These are phyloP conservation scores for Cercospora citrullina DNA, from an alignment of 2,329 filamentous ascomycete genomes.

Conservation along the genomic window DNA sequence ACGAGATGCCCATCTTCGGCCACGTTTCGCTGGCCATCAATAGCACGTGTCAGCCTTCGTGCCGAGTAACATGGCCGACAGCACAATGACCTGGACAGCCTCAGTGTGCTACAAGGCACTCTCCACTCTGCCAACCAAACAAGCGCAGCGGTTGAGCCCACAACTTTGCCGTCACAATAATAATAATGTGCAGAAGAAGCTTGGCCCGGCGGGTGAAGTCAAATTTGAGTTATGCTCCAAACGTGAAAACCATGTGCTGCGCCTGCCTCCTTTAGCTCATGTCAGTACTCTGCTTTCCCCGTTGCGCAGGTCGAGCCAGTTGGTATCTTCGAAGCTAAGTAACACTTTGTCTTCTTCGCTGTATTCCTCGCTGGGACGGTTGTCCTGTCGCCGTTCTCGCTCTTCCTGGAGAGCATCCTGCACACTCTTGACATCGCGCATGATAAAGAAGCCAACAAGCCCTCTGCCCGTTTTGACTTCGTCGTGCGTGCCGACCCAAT, in stretches of 20 bases:
- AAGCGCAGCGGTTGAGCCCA: background rate
- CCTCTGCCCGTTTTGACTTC: constrained; percentile 62
- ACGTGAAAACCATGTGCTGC: background rate
- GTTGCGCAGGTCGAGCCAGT: constrained; percentile 57
- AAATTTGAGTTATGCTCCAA: background rate
- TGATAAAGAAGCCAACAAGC: constrained; percentile 54
- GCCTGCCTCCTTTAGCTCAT: constrained; percentile 32
- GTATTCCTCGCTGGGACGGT: constrained; percentile 41
- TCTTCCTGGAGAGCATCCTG: constrained; percentile 53
- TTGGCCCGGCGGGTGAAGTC: background rate
- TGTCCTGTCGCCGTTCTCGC: constrained; percentile 39
- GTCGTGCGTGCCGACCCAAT: constrained; percentile 67
- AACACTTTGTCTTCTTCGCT: constrained; percentile 35
- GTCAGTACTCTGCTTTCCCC: constrained; percentile 57
- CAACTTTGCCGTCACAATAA: background rate
- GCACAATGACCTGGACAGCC: background rate
- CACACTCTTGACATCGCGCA: constrained; percentile 45
- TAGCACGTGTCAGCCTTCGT: background rate
- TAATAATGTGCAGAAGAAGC: background rate
- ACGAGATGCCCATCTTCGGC: background rate
- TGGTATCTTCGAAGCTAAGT: constrained; percentile 44
- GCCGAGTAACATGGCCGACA: background rate
- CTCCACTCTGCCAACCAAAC: background rate
- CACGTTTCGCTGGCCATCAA: background rate
- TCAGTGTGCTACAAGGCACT: background rate